These are phyloP conservation scores for Kodamaea kakaduensis DNA, from an alignment of 805 yeast genomes.

Conservation along the genomic window DNA sequence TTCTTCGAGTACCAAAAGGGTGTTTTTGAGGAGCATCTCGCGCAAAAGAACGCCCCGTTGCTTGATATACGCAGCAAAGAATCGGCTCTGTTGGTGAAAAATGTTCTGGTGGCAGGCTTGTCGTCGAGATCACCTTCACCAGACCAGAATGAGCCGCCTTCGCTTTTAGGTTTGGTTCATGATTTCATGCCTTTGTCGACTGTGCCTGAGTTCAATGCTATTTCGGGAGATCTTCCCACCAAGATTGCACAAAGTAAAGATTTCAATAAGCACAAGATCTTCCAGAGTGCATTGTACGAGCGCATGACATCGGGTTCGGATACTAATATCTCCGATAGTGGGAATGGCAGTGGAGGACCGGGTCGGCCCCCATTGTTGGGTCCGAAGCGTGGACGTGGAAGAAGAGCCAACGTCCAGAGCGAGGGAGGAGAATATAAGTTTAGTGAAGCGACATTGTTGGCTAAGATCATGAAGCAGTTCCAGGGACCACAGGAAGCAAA, in stretches of 20 bases:
- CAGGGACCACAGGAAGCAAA: slow-evolving; percentile 35
- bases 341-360: slow-evolving; percentile 7
- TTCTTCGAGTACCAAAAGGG: slow-evolving; percentile 36
- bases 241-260: slow-evolving; percentile 16
- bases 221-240: slow-evolving; percentile 37
- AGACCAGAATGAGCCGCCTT: slow-evolving; percentile 1
- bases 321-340: slow-evolving; percentile 24
- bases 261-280: slow-evolving; percentile 34
- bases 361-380: slow-evolving; percentile 4
- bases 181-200: slow-evolving; percentile 42
- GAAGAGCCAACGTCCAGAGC: slow-evolving; percentile 25
- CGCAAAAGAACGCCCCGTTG: slow-evolving; percentile 12
- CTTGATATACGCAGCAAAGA: slow-evolving; percentile 24
- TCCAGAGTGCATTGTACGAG: slow-evolving; percentile 39
- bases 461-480: slow-evolving; percentile 42
- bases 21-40: slow-evolving; percentile 21
- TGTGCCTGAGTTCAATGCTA: slow-evolving; percentile 33
- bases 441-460: slow-evolving; percentile 36
- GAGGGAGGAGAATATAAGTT: slow-evolving; percentile 15
- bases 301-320: slow-evolving; percentile 38
- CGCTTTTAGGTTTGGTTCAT: slow-evolving; percentile 19
- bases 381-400: slow-evolving; percentile 33
- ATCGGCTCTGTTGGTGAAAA: slow-evolving; percentile 19
- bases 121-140: slow-evolving; percentile 3
- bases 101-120: slow-evolving; percentile 10